A percentile compares a stretch with the other conserved stretches of the same genome.
phyloP scores from a whole-genome alignment of 345 rosid genomes.

The Euclidium syriacum region DNA sequence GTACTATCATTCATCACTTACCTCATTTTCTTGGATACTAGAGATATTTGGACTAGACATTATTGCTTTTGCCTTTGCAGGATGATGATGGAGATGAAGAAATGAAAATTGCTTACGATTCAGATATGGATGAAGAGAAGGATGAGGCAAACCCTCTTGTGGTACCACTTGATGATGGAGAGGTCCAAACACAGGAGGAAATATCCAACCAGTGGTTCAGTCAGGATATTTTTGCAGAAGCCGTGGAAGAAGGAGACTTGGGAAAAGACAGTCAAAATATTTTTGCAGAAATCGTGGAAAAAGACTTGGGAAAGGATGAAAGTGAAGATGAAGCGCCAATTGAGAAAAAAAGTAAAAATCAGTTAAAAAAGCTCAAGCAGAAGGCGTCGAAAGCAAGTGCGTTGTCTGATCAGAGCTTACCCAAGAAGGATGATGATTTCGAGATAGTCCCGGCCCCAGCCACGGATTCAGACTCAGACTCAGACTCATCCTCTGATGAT shows the following conservation, averaged over 20 bases:
- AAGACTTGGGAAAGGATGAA: constrained; percentile 50
- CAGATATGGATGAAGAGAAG: constrained; percentile 53
- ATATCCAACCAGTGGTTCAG: constrained; percentile 73
- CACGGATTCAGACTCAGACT: constrained; percentile 74
- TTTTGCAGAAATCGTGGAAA: constrained; percentile 71
- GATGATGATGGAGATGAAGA: constrained; percentile 44
- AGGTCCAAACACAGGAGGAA: constrained; percentile 59
- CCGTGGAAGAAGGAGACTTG: constrained; percentile 72
- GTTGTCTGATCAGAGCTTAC: constrained; percentile 14
- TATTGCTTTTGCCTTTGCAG: constrained; percentile 35
- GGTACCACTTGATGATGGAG: constrained; percentile 65
- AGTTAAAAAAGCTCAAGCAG: constrained; percentile 30
- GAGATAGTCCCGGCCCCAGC: constrained; percentile 83
- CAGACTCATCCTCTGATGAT: constrained; percentile 73
- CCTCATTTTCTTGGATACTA: background rate
- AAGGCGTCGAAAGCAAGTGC: constrained; percentile 26
- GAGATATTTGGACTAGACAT: background rate
- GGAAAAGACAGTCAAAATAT: constrained; percentile 62
- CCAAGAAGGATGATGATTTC: constrained; percentile 47
- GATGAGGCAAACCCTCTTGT: constrained; percentile 79
- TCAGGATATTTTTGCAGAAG: constrained; percentile 81
- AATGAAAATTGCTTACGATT: constrained; percentile 53
- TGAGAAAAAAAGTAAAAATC: constrained; percentile 23
- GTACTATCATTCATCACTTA: constrained; percentile 31
- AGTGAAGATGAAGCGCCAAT: constrained; percentile 53